Evolutionary conservation across 305 asterid species (phyloP), one percentile per base, ranked within the genome.

Genomic region (Solanum hybrid): DNA sequence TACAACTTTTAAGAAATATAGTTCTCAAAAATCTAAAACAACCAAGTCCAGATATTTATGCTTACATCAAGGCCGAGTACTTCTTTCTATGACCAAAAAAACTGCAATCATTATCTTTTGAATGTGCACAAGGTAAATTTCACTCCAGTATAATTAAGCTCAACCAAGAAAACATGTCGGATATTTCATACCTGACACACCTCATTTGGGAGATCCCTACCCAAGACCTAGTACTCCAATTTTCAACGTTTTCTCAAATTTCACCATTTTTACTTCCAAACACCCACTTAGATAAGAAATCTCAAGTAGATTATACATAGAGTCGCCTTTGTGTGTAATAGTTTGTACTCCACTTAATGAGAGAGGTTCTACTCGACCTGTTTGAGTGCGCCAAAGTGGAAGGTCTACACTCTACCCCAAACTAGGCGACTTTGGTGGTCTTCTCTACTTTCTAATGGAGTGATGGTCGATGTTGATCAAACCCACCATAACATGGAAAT

Each of bases 81-180:
- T 75, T 13, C 4, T 32, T 15, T 24, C 0, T 13, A 29, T 75
- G 20, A 11, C 4, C 3, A 72, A 5, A 6, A 1, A 0, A 26
- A 0, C 5, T 27, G 0, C 0, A 2, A 72, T 72, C 0, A 1
- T 3, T 75, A 14, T 3, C 0, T 72, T 26, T 5, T 26, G 2
- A 0, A 8, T 75, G 2, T 0, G n/a, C 4, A 77, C 14, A 31
- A 3, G 11, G 2, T 17, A 77, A 77, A 75, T 6, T 27, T 73
- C 27, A 4, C 10, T 73, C 12, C 26, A 20, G 26, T 61, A 61
- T 20, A 61, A 20, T 61, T 7, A 20, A 61, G 0, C 3, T 70
- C 7, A 24, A 70, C 17, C 1, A 1, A 24, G 0, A 24, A 70
- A 70, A 24, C 7, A 70, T 24, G 8, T 0, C 0, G 3, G 0